Evolutionary conservation across 495 filamentous ascomycete species (phyloP), one percentile per base, ranked within the genome.

Genomic region (Neurospora sp.): DNA sequence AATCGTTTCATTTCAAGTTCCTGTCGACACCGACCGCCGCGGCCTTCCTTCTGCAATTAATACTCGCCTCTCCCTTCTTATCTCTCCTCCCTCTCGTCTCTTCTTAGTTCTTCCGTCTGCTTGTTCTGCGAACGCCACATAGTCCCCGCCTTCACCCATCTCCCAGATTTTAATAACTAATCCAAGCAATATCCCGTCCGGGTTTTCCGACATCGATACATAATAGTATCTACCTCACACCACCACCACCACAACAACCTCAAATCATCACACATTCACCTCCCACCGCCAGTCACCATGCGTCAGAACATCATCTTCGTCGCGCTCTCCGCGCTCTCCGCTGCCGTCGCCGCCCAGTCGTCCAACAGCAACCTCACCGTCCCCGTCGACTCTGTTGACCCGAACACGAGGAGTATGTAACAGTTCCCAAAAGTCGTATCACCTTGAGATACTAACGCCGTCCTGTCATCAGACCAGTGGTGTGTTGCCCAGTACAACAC

Each of bases 401-500:
- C 38, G 8, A 41, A 42, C 16, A 71, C 22, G 3, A 78, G 68
- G 74, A 42, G 76, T 82, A 77, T 40, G 76, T 75, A 16, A 9
- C 41, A 41, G 40, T 31, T 38, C n/a, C n/a, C 68, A 31, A 7
- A 48, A 72, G 22, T 37, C 14, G 53, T 37, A 27, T 65, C 22
- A 18, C 27, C 14, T 65, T 10, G 53, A 27, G 31, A 35, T 42
- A 7, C 27, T 40, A 68, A n/a, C 14, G 4, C 27, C 42, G 20
- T 10, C 27, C 20, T 68, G 27, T 39, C 38, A 41, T 7, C 45
- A 79, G 81, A 74, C 59, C 41, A 72, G 27, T 83, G 82, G 82
- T 83, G 82, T 76, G 74, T 71, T 22, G 78, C 76, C 41, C 69
- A 83, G 79, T 77, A 74, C 69, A 78, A 82, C 77, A 76, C 80